Base-by-base conservation (phyloP, 1,284 basidiomycete genomes). In the Thelephora terrestris region DNA sequence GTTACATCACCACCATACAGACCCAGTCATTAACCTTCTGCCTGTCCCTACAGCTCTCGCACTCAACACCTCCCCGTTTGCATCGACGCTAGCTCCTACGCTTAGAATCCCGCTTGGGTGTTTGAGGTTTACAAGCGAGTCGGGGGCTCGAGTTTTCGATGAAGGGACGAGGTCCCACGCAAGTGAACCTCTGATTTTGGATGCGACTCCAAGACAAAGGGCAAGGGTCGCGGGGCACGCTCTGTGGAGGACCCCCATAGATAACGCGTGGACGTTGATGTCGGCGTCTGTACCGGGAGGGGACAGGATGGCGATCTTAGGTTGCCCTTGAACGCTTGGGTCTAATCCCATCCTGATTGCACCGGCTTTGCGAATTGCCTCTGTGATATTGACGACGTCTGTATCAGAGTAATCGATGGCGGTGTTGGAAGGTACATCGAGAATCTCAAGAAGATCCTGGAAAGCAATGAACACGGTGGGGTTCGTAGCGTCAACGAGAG, bases 221-320 rank as follows among this genome's bases (percentile, higher is more conserved):
- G 79, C 83, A 1, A 85, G 75, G 0, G 84, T 87, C 77, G 85
- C 83, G 1, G 83, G 84, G 0, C 87, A 74, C 0, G 83, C 79
- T 55, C 79, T 80, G 61, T 87, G 85, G 5, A 80, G 67, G 2
- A 80, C 75, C 2, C 82, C 82, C 78, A 86, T 85, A 1, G 81
- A 85, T 29, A 80, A 70, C 1, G 84, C 78, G 47, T 79, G 73
- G 9, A 81, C 67, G n/a, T 69, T 67, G 43, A 87, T 68, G 55
- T 84, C 75, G 5, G 70, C 68, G 3, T 58, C 55, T 12, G 39
- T 5, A 14, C 12, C 21, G 5, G 57, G 48, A 4, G 75, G 71
- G 51, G 66, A 67, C 43, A 86, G 66, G 25, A 84, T 64, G 5
- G 79, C 79, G 53, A 87, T 78, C 59, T 87, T 88, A 0, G 84